Evolutionary conservation across 2,329 filamentous ascomycete genomes (phyloP), one percentile per base, ranked within the genome.

Genomic region (Beauveria sp.): DNA sequence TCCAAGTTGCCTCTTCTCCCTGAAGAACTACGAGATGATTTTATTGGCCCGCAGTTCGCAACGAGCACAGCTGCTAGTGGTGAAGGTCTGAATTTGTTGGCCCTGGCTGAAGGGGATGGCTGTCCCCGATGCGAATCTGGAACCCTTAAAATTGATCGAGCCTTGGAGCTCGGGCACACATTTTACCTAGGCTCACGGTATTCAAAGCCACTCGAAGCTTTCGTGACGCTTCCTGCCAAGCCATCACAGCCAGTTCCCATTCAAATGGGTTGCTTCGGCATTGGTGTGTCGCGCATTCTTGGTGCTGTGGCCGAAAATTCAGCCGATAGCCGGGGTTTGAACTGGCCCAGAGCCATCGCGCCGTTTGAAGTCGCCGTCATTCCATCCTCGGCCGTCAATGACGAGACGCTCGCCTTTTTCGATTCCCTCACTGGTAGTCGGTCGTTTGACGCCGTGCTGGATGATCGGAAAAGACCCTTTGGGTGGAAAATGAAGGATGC

Each of bases 191-290:
- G 93, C 12, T 93, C 90, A 1, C 85, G 93, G 34, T 99, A 99
- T 76, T 93, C 89, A 26, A 79, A 84, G 22, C 88, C 91, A 0
- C 80, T 99, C 0, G 77, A 82, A 8, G 89, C 90, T 1, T 79
- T 75, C 1, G 82, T 95, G 2, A 76, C 78, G 5, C 64, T 75
- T 3, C 70, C 74, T 14, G 64, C 66, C 46, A 65, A 52, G 6
- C 68, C 70, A 22, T 67, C 67, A 12, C 67, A 66, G 31, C 67
- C 64, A 3, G 79, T 85, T 0, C 80, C 86, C 0, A 82, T 96
- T 69, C 86, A 96, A 66, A 99, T 99, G 95, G 95, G 95, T 61
- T 99, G 95, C 72, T 91, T 97, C 71, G 95, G 95, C 1, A 96
- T 99, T 64, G 95, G 95, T 1, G 86, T 99, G 20, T 96, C 92